Evolutionary conservation across 768 basidiomycete species (phyloP).

Genomic region (Phlebiopsis gigantea): DNA sequence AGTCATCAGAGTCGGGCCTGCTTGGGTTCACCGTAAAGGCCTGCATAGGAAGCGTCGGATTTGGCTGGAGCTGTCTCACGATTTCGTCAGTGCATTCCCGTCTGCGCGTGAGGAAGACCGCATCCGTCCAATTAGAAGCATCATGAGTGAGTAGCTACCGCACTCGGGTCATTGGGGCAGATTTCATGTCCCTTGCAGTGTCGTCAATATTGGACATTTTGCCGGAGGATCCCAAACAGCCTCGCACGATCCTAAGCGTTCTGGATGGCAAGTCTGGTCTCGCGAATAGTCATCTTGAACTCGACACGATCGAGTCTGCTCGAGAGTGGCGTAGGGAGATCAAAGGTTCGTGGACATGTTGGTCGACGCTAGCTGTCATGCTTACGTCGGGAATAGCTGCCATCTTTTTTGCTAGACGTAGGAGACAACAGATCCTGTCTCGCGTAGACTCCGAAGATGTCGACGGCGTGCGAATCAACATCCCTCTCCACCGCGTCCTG

Average conservation of each 20-base stretch:
- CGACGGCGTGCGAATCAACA: conserved; percentile 39
- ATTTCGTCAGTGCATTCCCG: conserved; percentile 54
- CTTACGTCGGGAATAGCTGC: conserved; percentile 29
- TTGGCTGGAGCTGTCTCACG: conserved; percentile 58
- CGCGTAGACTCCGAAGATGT: conserved; percentile 26
- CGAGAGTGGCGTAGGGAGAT: conserved; percentile 46
- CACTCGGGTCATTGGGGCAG: background rate
- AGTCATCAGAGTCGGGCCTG: conserved; percentile 46
- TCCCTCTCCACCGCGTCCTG: conserved; percentile 37
- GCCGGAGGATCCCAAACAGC: conserved; percentile 40
- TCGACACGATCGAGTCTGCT: conserved; percentile 54
- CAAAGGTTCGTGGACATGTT: conserved; percentile 26
- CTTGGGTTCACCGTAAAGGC: conserved; percentile 40
- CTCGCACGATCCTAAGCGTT: conserved; percentile 35
- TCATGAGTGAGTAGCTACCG: conserved; percentile 38
- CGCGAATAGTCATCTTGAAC: conserved; percentile 34
- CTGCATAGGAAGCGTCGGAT: conserved; percentile 42
- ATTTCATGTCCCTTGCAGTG: conserved; percentile 30
- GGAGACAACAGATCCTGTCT: conserved; percentile 30
- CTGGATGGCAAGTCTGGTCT: conserved; percentile 27
- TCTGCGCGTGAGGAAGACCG: conserved; percentile 50
- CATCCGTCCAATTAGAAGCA: conserved; percentile 46
- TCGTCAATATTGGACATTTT: conserved; percentile 40
- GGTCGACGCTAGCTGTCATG: background rate
- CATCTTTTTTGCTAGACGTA: conserved; percentile 40